Base-by-base conservation (phyloP, 202 grass and related monocot genomes). In the Setaria viridis region DNA sequence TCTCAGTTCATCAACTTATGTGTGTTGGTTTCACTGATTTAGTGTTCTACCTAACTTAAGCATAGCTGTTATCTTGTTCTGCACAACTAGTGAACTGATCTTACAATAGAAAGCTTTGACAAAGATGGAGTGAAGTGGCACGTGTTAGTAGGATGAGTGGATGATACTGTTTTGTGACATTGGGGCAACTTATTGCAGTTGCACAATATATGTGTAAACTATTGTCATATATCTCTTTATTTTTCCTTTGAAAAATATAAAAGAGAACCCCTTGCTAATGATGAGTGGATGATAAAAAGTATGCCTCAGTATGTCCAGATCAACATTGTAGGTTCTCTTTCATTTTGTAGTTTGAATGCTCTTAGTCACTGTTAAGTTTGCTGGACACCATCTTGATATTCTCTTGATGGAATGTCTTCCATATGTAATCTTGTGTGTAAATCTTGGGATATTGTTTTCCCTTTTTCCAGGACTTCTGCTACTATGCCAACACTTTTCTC, bases 401-500 rank as follows among this genome's bases (percentile, higher is more conserved):
- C 34, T 57, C 50, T 56, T 32, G 15, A 65, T 58, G 10, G 2
- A 59, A 33, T 39, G 9, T 34, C 41, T 58, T 83, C 39, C 6
- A 46, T 58, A 59, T 79, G 8, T 25, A 32, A 46, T 16, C 62
- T 19, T 70, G 10, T 80, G 16, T 53, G 19, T 70, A 57, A 34
- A 69, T 37, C 32, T 17, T 41, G 16, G 29, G 42, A 16, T 55
- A 20, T 37, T 74, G 1, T 41, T 51, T 53, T 70, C 29, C 19
- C 48, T 89, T 58, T 48, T 20, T 92, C 59, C 93, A 99, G 93
- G 97, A 99, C 21, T 99, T 99, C 55, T 99, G 97, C 77, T 99
- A 99, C 82, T 99, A 99, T 87, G 97, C 97, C 74, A 99, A 99
- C 80, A 96, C 97, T 82, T 88, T 99, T 74, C 93, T 99, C 74